Evolutionary conservation across 805 yeast genomes (phyloP).

Genomic region (Cyberlindnera mrakii): DNA sequence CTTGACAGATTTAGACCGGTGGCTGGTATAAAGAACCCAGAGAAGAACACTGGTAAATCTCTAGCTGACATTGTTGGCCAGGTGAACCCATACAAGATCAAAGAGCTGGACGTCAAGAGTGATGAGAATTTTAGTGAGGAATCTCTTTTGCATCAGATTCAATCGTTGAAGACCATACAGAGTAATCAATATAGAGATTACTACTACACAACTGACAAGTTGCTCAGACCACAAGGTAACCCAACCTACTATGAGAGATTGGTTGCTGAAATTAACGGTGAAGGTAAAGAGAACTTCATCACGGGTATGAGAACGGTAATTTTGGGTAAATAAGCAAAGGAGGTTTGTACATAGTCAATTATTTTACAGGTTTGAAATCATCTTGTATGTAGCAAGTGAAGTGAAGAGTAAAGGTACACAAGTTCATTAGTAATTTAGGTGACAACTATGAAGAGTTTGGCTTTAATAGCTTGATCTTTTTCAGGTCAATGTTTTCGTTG

Average conservation of each 20-base stretch:
- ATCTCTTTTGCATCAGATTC: slow-evolving; percentile 45
- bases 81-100: slow-evolving; percentile 38
- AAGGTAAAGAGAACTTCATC: slow-evolving; percentile 57
- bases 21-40: slow-evolving; percentile 41
- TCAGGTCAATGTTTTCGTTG: neutral
- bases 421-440: too few relatives aligned
- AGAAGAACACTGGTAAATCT: slow-evolving; percentile 32
- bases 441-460: neutral
- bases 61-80: slow-evolving; percentile 38
- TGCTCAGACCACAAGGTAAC: slow-evolving; percentile 78
- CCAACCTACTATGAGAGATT: slow-evolving; percentile 72
- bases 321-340: slow-evolving; percentile 51
- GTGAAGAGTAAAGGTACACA: too few relatives aligned
- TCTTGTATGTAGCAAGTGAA: too few relatives aligned
- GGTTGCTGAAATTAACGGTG: slow-evolving; percentile 63
- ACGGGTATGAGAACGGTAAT: slow-evolving; percentile 69
- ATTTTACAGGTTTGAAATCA: too few relatives aligned
- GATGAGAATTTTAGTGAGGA: slow-evolving; percentile 44
- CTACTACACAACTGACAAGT: slow-evolving; percentile 59
- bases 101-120: slow-evolving; percentile 36
- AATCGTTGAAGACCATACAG: slow-evolving; percentile 49
- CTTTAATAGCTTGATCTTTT: neutral
- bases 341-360: neutral
- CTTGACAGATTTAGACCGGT: slow-evolving; percentile 47
- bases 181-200: slow-evolving; percentile 57